Evolutionary conservation across 305 asterid species (phyloP), one percentile per base, ranked within the genome.

Genomic region (Fraxinus albicans): DNA sequence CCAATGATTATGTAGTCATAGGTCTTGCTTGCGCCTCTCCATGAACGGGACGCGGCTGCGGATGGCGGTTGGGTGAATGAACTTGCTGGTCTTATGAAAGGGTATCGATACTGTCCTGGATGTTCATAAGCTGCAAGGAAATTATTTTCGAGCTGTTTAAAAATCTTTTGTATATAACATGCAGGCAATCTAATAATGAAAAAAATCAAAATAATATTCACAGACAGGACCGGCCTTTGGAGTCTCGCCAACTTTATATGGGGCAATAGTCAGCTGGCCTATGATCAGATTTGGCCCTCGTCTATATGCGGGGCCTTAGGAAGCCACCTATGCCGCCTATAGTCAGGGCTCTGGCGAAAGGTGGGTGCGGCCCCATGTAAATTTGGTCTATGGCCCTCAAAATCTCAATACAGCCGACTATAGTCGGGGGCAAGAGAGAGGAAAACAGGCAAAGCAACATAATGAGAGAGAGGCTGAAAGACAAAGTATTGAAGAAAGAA

Each of bases 1-100:
- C 99, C 99, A 25, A 93, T 94, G 17, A 94, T 84, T 78, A 96
- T 96, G 92, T 96, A 96, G 55, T 96, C 99, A 82, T 88, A 95
- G 0, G 84, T 31, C 47, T 78, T 77, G 40, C 83, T 76, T 34
- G 83, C 79, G 1, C 72, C 79, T 27, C 74, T 65, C 23, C 76
- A 50, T 7, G 67, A 1, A 50, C 2, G 73, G 47, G 78, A 76
- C 47, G 83, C 75, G 79, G 84, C 83, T 79, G 90, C 70, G 9
- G 95, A 85, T 31, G 88, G 19, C 2, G 90, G 80, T 38, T 79
- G 79, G 2, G 97, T 86, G 88, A 89, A 94, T 0, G 94, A 86
- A 84, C 97, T 92, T 6, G 99, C 98, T 0, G 87, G 88, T n/a
- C 78, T 88, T 80, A 96, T 90, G 87, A 96, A 96, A 4, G 98